These are phyloP conservation scores for Fusarium sp. DNA, from an alignment of 2,329 filamentous ascomycete species.

Conservation along the genomic window DNA sequence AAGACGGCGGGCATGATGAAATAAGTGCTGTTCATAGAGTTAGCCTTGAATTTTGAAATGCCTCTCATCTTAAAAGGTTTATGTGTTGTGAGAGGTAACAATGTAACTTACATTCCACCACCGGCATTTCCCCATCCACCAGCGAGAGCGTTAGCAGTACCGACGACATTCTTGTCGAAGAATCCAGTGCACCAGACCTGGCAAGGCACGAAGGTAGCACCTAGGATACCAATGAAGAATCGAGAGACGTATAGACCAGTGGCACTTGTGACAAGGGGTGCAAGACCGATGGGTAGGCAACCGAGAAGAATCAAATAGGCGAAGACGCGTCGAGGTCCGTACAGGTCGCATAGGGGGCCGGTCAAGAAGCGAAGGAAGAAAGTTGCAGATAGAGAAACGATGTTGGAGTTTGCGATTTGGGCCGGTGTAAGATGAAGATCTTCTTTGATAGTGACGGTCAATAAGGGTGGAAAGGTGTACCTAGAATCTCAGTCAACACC, in stretches of 20 bases:
- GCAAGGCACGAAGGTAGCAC: slow-evolving; percentile 85
- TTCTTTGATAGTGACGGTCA: slow-evolving; percentile 82
- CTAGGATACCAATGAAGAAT: slow-evolving; percentile 87
- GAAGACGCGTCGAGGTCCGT: slow-evolving; percentile 85
- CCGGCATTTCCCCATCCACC: slow-evolving; percentile 90
- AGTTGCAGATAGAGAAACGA: slow-evolving; percentile 79
- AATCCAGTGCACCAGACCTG: slow-evolving; percentile 95
- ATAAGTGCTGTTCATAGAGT: slow-evolving; percentile 71
- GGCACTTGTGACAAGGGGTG: slow-evolving; percentile 78
- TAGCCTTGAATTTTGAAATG: neutral
- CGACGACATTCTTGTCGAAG: slow-evolving; percentile 93
- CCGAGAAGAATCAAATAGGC: slow-evolving; percentile 83
- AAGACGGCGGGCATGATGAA: slow-evolving; percentile 94
- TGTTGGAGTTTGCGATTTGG: slow-evolving; percentile 91
- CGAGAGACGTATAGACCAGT: slow-evolving; percentile 78
- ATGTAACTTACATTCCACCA: slow-evolving; percentile 74
- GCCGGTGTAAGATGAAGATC: slow-evolving; percentile 80
- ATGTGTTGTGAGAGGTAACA: neutral
- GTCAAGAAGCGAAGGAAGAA: slow-evolving; percentile 83
- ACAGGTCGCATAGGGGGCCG: slow-evolving; percentile 88
- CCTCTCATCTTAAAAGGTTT: neutral
- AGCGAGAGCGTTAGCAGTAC: slow-evolving; percentile 87
- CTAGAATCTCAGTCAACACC: slow-evolving; percentile 41
- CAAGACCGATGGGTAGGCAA: slow-evolving; percentile 84
- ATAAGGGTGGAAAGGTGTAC: slow-evolving; percentile 89